phyloP scores from a whole-genome alignment of 1,284 basidiomycete genomes.

The Trametes pubescens region DNA sequence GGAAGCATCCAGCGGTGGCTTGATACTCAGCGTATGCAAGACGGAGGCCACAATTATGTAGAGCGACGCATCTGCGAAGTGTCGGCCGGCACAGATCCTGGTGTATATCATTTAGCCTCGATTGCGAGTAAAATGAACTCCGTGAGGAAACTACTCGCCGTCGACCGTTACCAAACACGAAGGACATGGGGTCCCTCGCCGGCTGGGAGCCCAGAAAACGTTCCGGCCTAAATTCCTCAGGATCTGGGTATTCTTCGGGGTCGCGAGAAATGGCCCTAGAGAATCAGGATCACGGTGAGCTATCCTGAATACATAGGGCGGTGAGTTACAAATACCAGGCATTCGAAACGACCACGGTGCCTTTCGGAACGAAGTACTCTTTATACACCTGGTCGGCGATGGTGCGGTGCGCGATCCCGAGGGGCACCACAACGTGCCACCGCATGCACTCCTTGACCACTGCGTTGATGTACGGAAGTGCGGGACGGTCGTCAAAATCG shows the following conservation, averaged over 20 bases:
- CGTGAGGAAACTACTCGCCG: slow-evolving; percentile 9
- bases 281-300: neutral
- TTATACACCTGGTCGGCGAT: slow-evolving; percentile 24
- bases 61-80: slow-evolving; percentile 33
- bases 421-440: slow-evolving; percentile 29
- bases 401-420: slow-evolving; percentile 25
- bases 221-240: slow-evolving; percentile 28
- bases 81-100: slow-evolving; percentile 33
- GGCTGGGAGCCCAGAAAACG: slow-evolving; percentile 18
- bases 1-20: slow-evolving; percentile 11
- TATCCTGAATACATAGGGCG: too few species aligned
- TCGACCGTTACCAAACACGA: slow-evolving; percentile 28
- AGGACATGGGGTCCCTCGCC: slow-evolving; percentile 22
- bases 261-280: slow-evolving; percentile 32
- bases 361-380: slow-evolving; percentile 28
- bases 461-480: slow-evolving; percentile 41
- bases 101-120: neutral
- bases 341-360: slow-evolving; percentile 26
- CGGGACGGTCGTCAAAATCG: slow-evolving; percentile 33
- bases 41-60: slow-evolving; percentile 34
- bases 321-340: slow-evolving; percentile 14
- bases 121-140: neutral
- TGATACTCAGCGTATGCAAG: slow-evolving; percentile 32
- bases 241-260: slow-evolving; percentile 28
- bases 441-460: slow-evolving; percentile 40